A percentile compares a stretch with the other conserved stretches of the same genome.
Conservation (phyloP, 768 basidiomycete genomes). For the Sarcodon aspratus region DNA sequence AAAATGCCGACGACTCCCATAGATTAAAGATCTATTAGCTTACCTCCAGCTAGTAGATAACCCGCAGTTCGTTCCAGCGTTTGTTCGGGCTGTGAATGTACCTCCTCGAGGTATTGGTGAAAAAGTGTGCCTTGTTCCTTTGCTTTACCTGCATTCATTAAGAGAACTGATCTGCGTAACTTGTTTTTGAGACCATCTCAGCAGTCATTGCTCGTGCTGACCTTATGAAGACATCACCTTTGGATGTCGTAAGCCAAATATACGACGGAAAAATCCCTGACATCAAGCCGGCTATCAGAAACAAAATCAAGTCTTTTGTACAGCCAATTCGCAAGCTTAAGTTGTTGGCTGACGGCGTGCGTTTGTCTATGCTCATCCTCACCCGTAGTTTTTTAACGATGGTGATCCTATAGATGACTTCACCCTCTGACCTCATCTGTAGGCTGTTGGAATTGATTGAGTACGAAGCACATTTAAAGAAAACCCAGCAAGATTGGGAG, state of each 20-base stretch:
- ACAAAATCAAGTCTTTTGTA: conserved; percentile 53
- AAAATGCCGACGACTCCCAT: not conserved
- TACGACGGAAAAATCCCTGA: conserved; percentile 48
- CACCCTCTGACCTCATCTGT: conserved; percentile 55
- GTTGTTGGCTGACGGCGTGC: conserved; percentile 41
- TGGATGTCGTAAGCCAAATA: conserved; percentile 55
- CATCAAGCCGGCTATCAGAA: conserved; percentile 53
- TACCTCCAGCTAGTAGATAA: conserved; percentile 82
- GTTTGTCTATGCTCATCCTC: conserved; percentile 2
- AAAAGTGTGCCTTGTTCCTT: conserved; percentile 36
- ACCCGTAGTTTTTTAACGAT: not conserved
- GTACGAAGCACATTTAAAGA: conserved; percentile 60
- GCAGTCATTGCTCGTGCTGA: conserved; percentile 47
- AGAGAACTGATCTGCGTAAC: not conserved
- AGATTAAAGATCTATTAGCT: conserved; percentile 75
- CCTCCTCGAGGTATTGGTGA: conserved; percentile 69
- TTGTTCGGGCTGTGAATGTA: conserved; percentile 59
- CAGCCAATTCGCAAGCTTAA: conserved; percentile 40
- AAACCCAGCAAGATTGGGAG: conserved; percentile 64
- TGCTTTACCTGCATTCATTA: not conserved
- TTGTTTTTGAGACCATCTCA: conserved; percentile 36
- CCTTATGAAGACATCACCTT: conserved; percentile 36
- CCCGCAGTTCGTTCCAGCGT: conserved; percentile 51
- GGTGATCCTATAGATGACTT: conserved; percentile 30
- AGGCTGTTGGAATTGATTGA: conserved; percentile 42